Evolutionary conservation across 306 rosid genomes (phyloP).

Genomic region (Cucumis cinereus): DNA sequence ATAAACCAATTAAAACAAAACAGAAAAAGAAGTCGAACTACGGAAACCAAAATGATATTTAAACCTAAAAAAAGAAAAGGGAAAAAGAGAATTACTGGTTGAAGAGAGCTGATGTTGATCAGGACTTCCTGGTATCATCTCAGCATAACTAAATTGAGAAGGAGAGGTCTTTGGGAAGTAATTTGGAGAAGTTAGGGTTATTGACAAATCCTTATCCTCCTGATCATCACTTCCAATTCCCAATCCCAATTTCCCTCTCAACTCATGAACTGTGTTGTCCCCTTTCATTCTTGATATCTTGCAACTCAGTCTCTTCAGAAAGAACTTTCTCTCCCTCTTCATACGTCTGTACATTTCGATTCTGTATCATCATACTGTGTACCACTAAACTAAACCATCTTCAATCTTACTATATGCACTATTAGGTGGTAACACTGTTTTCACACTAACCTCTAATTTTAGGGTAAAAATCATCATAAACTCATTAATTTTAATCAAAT

Average conservation of each 20-base stretch:
- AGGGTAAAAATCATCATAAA: no score
- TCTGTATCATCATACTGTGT: neutral
- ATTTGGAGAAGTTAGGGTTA: neutral
- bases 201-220: slow-evolving; percentile 6
- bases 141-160: slow-evolving; percentile 26
- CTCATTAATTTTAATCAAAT: no score
- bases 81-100: neutral
- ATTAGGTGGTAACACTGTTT: no score
- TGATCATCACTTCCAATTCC: neutral
- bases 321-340: slow-evolving; percentile 40
- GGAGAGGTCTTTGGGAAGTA: neutral
- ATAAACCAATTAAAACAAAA: no score
- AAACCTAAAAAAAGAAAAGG: neutral
- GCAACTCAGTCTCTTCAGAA: slow-evolving; percentile 35
- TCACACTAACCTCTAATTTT: no score
- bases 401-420: no score
- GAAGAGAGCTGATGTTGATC: slow-evolving; percentile 25
- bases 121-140: slow-evolving; percentile 56
- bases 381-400: no score
- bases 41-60: no score
- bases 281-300: slow-evolving; percentile 33
- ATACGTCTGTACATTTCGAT: slow-evolving; percentile 26
- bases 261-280: slow-evolving; percentile 18
- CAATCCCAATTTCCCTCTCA: slow-evolving; percentile 19
- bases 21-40: no score